Conservation (phyloP, 169 alveolate genomes). For the Plasmodium cynomolgi region DNA sequence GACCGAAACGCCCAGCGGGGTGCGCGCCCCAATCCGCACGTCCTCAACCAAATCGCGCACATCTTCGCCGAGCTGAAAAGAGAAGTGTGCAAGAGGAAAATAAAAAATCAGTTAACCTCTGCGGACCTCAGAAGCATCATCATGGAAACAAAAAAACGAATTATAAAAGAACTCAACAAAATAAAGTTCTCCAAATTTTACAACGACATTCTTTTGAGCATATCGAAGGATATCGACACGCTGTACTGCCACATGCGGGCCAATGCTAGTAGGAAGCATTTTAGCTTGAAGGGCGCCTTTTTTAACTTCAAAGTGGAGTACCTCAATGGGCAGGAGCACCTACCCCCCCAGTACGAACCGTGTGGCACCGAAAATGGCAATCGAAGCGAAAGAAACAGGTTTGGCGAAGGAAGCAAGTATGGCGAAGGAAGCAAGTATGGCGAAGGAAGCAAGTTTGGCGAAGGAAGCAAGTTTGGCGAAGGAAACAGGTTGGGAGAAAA, state of each 20-base stretch:
- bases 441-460: neutral
- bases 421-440: neutral
- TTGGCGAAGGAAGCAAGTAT: neutral
- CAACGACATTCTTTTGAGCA: constrained; percentile 35
- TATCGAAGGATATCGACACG: constrained; percentile 51
- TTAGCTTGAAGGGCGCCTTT: constrained; percentile 7
- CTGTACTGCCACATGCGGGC: neutral
- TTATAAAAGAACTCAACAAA: constrained; percentile 40
- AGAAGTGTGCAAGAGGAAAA: constrained; percentile 15
- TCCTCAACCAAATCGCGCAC: constrained; percentile 22
- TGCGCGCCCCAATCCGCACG: neutral
- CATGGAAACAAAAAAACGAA: constrained; percentile 31
- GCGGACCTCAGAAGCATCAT: constrained; percentile 4
- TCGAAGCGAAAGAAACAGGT: neutral
- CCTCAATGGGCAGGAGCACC: neutral
- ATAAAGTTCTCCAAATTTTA: constrained; percentile 52
- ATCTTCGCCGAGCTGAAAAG: constrained; percentile 25
- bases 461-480: neutral
- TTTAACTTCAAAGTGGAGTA: constrained; percentile 31
- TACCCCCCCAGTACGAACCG: neutral
- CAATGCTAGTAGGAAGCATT: constrained; percentile 1
- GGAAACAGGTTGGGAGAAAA: neutral
- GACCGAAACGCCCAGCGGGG: neutral
- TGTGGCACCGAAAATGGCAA: neutral
- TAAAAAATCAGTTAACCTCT: neutral